phyloP scores from a whole-genome alignment of 2,329 filamentous ascomycete species.

The Colletotrichum cuscutae region DNA sequence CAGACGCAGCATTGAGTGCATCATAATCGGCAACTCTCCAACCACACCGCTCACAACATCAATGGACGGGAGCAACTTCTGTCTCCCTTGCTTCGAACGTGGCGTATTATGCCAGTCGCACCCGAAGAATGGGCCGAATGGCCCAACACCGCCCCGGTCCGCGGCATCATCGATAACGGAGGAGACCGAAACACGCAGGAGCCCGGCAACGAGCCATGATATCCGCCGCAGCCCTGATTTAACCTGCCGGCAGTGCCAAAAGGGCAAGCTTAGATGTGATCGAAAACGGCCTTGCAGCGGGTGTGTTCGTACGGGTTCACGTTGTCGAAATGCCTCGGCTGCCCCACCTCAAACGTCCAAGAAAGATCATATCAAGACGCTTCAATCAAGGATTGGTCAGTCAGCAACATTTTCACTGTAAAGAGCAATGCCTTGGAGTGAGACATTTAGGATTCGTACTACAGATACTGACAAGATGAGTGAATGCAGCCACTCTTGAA shows the following conservation, averaged over 20 bases:
- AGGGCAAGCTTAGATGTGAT: background rate
- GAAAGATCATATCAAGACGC: background rate
- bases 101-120: background rate
- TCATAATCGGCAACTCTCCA: background rate
- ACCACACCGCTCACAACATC: background rate
- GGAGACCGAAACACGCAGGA: background rate
- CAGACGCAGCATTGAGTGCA: background rate
- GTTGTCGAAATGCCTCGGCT: background rate
- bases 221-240: background rate
- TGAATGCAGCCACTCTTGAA: background rate
- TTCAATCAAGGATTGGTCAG: background rate
- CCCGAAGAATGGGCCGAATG: background rate
- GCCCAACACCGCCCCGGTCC: background rate
- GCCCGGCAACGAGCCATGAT: background rate
- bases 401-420: background rate
- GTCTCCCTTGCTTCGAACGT: background rate
- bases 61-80: background rate
- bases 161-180: background rate
- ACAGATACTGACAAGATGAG: background rate
- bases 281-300: background rate
- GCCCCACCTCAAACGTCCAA: background rate
- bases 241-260: background rate
- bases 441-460: background rate
- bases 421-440: background rate
- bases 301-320: background rate